Base-by-base conservation (phyloP, 2,329 filamentous ascomycete species). In the Stachybotrys elegans region DNA sequence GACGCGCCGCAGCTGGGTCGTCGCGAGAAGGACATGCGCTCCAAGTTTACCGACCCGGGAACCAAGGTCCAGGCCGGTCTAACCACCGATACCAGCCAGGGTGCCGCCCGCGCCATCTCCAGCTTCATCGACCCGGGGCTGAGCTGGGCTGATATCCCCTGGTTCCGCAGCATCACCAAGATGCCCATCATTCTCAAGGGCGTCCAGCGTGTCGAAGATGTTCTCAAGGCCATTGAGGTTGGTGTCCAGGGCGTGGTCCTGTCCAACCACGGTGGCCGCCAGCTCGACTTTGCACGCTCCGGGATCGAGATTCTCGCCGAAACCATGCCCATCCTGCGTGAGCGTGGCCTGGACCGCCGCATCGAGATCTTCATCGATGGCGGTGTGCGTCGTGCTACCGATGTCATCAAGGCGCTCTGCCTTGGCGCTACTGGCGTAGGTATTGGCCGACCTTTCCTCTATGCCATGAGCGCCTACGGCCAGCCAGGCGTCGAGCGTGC, bases 101-200 rank as follows among this genome's bases (percentile, higher is more conserved):
- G 93, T 41, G 93, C 92, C 2, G 92, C 93, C 6, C 82, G 93
- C 50, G 93, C 93, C 50, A 98, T 98, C 59, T 95, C 88, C 22
- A 89, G 81, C 47, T 98, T 98, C 67, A 98, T 98, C 70, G 93
- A 98, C 72, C 93, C 93, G 2, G 76, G 79, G n/a, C 77, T 98
- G 11, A 86, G 80, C 60, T 98, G 93, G 93, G 86, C 86, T 57
- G 93, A 97, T 58, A 89, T 95, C 38, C 79, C 92, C 2, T 98
- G 91, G 91, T 95, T 98, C 72, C 73, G 81, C 55, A 81, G 79
- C 56, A 88, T 97, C 61, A 98, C 93, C 22, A 82, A 82, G 51
- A 95, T 97, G 84, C 93, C 93, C 44, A 94, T 98, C 60, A 79
- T 97, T 43, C 80, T 98, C 53, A 98, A 98, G 77, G 93, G 93